A percentile compares a stretch with the other conserved stretches of the same genome.
Evolutionary conservation across 768 basidiomycete species (phyloP).

Genomic region (Tubosaeta sp.): DNA sequence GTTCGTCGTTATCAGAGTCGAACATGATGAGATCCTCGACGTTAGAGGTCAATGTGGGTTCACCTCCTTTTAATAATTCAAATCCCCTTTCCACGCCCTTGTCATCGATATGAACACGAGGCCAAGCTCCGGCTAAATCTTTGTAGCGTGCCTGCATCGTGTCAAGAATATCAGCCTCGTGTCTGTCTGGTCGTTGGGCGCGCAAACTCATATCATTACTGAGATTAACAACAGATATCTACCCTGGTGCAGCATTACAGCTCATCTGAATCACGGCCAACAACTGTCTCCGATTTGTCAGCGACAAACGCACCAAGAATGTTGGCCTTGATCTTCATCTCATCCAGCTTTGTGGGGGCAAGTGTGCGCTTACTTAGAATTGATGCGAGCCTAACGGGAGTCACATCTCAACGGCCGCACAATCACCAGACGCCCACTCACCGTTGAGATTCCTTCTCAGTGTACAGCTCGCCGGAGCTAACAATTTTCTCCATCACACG

Average conservation of each 20-base stretch:
- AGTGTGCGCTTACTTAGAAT: slow-evolving; percentile 80
- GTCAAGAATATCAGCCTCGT: slow-evolving; percentile 19
- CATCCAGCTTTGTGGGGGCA: slow-evolving; percentile 77
- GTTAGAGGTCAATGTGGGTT: slow-evolving; percentile 7
- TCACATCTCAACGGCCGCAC: slow-evolving; percentile 7
- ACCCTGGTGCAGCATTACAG: slow-evolving; percentile 32
- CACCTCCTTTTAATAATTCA: slow-evolving; percentile 14
- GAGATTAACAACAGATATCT: slow-evolving; percentile 17
- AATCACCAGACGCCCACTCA: slow-evolving; percentile 32
- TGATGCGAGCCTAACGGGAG: slow-evolving; percentile 52
- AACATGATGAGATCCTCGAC: slow-evolving; percentile 20
- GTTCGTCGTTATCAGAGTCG: slow-evolving; percentile 27
- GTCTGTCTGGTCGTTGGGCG: slow-evolving; percentile 1
- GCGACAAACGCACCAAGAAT: slow-evolving; percentile 62
- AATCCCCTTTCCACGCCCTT: neutral
- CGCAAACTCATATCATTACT: slow-evolving; percentile 15
- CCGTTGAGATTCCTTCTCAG: slow-evolving; percentile 85
- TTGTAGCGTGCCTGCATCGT: slow-evolving; percentile 22
- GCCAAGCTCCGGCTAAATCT: slow-evolving; percentile 21
- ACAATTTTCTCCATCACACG: slow-evolving; percentile 87
- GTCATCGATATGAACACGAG: slow-evolving; percentile 22
- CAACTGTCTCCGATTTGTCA: slow-evolving; percentile 33
- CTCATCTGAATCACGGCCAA: slow-evolving; percentile 36
- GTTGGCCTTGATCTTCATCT: slow-evolving; percentile 90
- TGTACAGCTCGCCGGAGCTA: slow-evolving; percentile 64